Evolutionary conservation across 495 filamentous ascomycete genomes (phyloP).

Genomic region (Penicillium antarcticum): DNA sequence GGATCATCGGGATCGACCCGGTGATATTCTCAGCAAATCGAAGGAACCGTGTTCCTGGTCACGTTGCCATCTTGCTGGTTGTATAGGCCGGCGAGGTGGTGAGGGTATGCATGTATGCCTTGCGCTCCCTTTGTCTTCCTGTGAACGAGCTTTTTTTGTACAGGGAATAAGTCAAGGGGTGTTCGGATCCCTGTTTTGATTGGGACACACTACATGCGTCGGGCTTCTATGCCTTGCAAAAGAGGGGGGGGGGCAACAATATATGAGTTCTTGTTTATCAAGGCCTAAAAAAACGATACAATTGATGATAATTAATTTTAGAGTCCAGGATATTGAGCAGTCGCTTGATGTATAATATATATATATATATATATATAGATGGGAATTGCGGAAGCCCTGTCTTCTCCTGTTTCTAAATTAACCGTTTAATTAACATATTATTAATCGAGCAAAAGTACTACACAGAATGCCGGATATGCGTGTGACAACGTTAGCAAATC

Average conservation of each 20-base stretch:
- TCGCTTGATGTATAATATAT: too few species aligned
- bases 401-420: neutral
- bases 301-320: too few species aligned
- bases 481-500: constrained; percentile 13
- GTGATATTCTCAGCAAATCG: neutral
- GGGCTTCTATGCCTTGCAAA: constrained; percentile 17
- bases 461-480: neutral
- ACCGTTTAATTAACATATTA: neutral
- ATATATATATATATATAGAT: too few species aligned
- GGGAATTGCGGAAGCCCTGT: too few species aligned
- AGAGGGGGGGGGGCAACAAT: neutral
- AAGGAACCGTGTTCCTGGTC: neutral
- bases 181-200: constrained; percentile 14
- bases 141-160: neutral
- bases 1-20: neutral
- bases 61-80: neutral
- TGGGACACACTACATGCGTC: constrained; percentile 22
- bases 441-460: too few species aligned
- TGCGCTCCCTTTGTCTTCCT: neutral
- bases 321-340: too few species aligned
- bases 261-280: neutral
- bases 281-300: neutral
- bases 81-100: neutral
- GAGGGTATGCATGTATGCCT: constrained; percentile 2
- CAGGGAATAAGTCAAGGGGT: constrained; percentile 5